Evolutionary conservation across 2,329 filamentous ascomycete species (phyloP), one percentile per base, ranked within the genome.

Genomic region (Penicillium sp.): DNA sequence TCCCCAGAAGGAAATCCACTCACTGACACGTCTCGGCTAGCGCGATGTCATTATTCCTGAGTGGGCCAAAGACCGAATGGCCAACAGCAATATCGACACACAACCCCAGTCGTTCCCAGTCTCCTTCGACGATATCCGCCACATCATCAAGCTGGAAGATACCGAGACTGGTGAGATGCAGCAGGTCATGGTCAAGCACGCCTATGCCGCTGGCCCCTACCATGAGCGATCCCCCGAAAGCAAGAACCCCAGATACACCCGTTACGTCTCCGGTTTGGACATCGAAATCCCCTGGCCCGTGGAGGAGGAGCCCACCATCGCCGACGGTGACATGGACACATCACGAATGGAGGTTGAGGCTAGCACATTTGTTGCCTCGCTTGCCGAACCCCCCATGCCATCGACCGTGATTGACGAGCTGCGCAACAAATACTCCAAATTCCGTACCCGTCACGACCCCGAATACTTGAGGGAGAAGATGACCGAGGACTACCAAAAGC

Each of bases 371-470:
- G 79, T 87, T 50, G 92, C 92, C n/a, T 89, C 85, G 34, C 79
- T 97, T 22, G 78, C 92, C 27, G 79, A 82, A 14, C 82, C 89
- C 24, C 93, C 93, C 13, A 90, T 96, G 82, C 92, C 93, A 5
- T 75, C 80, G 29, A 77, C 75, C n/a, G 83, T 97, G 36, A 82
- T 96, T 61, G 87, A 96, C 71, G 93, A 97, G 79, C 80, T 97
- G 69, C 83, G 92, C 69, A 88, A 89, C 78, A 88, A 86, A 70
- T 96, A 87, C 81, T 89, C 87, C 63, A 85, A 83, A 66, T 94
- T 92, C 84, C 82, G 92, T 67, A 91, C 87, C 49, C 81, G 90
- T 45, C 90, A 96, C 76, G 88, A 92, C 59, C 77, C 83, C 43
- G 88, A 88, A 71, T 96, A 88, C 70, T 73, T 92, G 48, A 79